Evolutionary conservation across 2,329 filamentous ascomycete genomes (phyloP).

Genomic region (Colletotrichum coccodes): DNA sequence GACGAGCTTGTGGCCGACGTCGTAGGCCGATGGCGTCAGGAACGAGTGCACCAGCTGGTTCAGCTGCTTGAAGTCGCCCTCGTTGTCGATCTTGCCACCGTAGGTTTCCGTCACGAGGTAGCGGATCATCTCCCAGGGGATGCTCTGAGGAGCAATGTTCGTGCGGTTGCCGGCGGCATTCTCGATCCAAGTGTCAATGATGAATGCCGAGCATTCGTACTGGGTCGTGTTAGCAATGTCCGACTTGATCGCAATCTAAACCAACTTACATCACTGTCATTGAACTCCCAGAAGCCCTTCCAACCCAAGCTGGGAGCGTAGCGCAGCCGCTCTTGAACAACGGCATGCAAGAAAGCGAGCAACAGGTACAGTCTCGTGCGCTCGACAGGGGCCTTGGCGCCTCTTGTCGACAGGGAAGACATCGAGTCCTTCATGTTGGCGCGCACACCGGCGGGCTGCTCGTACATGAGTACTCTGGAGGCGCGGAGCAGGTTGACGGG

Average conservation of each 20-base stretch:
- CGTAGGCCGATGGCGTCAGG: constrained; percentile 89
- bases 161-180: constrained; percentile 83
- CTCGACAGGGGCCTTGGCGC: constrained; percentile 87
- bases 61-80: constrained; percentile 82
- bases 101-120: constrained; percentile 94
- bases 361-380: constrained; percentile 90
- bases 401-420: constrained; percentile 80
- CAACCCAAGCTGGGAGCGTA: constrained; percentile 95
- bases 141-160: constrained; percentile 92
- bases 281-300: constrained; percentile 99
- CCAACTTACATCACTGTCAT: constrained; percentile 92
- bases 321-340: constrained; percentile 92
- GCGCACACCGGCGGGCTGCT: constrained; percentile 94
- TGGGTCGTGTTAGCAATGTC: constrained; percentile 47
- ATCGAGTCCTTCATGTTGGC: constrained; percentile 99
- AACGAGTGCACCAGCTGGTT: constrained; percentile 78
- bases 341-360: constrained; percentile 93
- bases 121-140: constrained; percentile 96
- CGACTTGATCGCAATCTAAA: neutral
- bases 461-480: constrained; percentile 95
- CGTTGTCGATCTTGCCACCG: constrained; percentile 96
- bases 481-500: constrained; percentile 95
- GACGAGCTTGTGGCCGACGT: constrained; percentile 90
- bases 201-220: constrained; percentile 97
- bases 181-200: constrained; percentile 96